Percentiles rank a stretch among this genome's conserved stretches.
phyloP scores from a whole-genome alignment of 2,329 filamentous ascomycete species.

The Beauveria caledonica region DNA sequence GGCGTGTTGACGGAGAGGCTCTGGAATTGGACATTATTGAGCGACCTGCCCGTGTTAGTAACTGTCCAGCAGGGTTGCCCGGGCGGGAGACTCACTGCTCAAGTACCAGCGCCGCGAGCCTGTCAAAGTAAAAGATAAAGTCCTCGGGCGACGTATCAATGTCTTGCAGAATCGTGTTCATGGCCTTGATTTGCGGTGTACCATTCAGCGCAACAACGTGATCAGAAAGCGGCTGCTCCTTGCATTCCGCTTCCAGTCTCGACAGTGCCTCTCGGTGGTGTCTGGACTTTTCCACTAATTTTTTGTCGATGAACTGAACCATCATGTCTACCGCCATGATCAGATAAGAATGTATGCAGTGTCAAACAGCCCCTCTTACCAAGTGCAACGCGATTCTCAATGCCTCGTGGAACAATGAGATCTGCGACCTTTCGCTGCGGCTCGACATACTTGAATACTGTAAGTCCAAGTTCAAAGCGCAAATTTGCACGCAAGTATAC shows the following conservation, averaged over 20 bases:
- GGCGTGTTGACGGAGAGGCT: slow-evolving; percentile 61
- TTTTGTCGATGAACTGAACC: slow-evolving; percentile 83
- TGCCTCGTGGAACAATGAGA: slow-evolving; percentile 88
- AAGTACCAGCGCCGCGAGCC: slow-evolving; percentile 74
- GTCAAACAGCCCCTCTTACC: slow-evolving; percentile 29
- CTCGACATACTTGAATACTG: slow-evolving; percentile 62
- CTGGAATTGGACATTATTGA: slow-evolving; percentile 68
- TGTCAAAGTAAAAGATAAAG: slow-evolving; percentile 96
- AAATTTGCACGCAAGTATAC: slow-evolving; percentile 51
- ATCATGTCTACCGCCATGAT: slow-evolving; percentile 63
- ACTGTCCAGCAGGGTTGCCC: no score
- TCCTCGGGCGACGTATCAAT: slow-evolving; percentile 74
- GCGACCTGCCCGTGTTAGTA: slow-evolving; percentile 43
- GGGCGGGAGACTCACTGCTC: slow-evolving; percentile 50
- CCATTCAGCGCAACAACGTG: slow-evolving; percentile 68
- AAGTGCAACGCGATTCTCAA: slow-evolving; percentile 91
- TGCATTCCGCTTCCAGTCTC: slow-evolving; percentile 63
- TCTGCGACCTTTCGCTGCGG: slow-evolving; percentile 89
- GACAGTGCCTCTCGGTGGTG: slow-evolving; percentile 73
- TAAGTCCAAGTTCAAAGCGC: slow-evolving; percentile 52
- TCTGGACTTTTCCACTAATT: slow-evolving; percentile 75
- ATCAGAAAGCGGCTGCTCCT: slow-evolving; percentile 62
- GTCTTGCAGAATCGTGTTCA: slow-evolving; percentile 85
- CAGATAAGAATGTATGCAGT: neutral
- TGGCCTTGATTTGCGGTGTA: slow-evolving; percentile 73